These are phyloP conservation scores for Coemansia erecta DNA, from an alignment of 192 early-diverging fungal genomes.

Conservation along the genomic window DNA sequence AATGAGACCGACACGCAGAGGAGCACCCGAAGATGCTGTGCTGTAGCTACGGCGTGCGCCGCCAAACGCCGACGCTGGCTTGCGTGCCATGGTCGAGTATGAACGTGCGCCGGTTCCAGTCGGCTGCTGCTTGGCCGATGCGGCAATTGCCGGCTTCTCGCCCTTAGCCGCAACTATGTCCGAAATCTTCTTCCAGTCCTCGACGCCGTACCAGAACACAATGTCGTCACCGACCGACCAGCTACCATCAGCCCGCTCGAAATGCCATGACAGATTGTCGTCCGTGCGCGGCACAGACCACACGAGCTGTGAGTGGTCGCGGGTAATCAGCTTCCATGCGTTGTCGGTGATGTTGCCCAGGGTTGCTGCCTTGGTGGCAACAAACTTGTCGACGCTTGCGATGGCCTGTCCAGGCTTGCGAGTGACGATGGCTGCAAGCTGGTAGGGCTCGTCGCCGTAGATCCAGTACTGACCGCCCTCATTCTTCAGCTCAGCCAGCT, in stretches of 20 bases:
- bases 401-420: conserved; percentile 49
- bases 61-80: conserved; percentile 12
- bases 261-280: conserved; percentile 89
- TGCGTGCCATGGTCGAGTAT: conserved; percentile 20
- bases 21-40: conserved; percentile 42
- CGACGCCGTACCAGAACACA: conserved; percentile 92
- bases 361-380: conserved; percentile 77
- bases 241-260: conserved; percentile 91
- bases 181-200: conserved; percentile 77
- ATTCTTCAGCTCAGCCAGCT: conserved; percentile 56
- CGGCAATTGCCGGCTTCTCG: not conserved
- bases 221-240: conserved; percentile 65
- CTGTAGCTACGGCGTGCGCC: conserved; percentile 60
- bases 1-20: conserved; percentile 78
- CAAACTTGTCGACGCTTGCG: conserved; percentile 86
- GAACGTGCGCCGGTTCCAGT: conserved; percentile 9
- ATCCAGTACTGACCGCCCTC: conserved; percentile 59
- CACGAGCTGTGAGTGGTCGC: conserved; percentile 77
- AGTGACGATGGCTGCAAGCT: conserved; percentile 85
- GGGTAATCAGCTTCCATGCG: conserved; percentile 84
- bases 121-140: not conserved
- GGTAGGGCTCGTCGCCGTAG: conserved; percentile 92
- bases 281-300: conserved; percentile 82
- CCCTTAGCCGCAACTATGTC: conserved; percentile 55
- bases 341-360: conserved; percentile 98